A percentile compares a stretch with the other conserved stretches of the same genome.
Conservation (phyloP, 805 yeast genomes). For the Lipomyces yamadae region DNA sequence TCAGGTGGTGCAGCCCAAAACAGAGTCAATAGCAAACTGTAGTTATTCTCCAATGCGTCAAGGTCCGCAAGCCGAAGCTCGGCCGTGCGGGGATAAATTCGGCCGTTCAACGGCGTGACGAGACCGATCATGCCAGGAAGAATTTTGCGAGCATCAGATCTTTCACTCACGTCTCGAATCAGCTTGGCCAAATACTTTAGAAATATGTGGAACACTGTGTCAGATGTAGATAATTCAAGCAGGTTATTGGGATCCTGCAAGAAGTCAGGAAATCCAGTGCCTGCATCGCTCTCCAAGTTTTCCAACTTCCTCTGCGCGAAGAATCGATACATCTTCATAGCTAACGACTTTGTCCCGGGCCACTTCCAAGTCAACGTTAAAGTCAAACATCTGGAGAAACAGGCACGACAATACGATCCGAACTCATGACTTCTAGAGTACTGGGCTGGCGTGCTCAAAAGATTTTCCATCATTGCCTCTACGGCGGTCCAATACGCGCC, state of each 20-base stretch:
- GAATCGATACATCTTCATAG: constrained; percentile 36
- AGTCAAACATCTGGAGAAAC: constrained; percentile 37
- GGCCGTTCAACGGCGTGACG: constrained; percentile 40
- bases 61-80: constrained; percentile 35
- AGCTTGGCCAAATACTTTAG: constrained; percentile 36
- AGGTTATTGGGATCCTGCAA: constrained; percentile 24
- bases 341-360: constrained; percentile 33
- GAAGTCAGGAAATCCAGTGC: constrained; percentile 39
- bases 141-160: constrained; percentile 12
- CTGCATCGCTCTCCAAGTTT: constrained; percentile 31
- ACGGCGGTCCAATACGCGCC: constrained; percentile 25
- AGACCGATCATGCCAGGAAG: constrained; percentile 37
- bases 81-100: constrained; percentile 35
- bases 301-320: constrained; percentile 36
- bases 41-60: constrained; percentile 39
- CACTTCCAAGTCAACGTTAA: constrained; percentile 37
- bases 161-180: constrained; percentile 23
- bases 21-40: constrained; percentile 38
- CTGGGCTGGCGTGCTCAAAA: constrained; percentile 12
- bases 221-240: constrained; percentile 34
- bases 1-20: constrained; percentile 40
- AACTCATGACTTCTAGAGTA: constrained; percentile 12
- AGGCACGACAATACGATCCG: constrained; percentile 31
- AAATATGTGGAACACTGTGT: constrained; percentile 40
- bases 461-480: constrained; percentile 23